Percentiles rank a stretch among this genome's conserved stretches.
Evolutionary conservation across 2,329 filamentous ascomycete genomes (phyloP).

Genomic region (Falciphora oryzae): DNA sequence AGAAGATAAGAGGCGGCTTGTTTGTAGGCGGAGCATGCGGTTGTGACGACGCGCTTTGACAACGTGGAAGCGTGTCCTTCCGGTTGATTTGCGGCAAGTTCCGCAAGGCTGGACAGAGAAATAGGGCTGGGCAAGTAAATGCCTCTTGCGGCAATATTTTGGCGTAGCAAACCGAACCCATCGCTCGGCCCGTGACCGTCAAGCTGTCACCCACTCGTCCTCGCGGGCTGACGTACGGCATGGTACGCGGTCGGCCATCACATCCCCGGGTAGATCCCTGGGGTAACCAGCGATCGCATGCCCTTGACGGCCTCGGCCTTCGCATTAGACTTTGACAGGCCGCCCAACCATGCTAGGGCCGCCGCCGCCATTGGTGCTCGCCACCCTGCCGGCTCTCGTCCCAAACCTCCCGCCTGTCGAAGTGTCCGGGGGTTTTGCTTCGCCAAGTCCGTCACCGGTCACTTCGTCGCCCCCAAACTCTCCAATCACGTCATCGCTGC

Average conservation of each 20-base stretch:
- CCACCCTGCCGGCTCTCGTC: background rate
- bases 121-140: background rate
- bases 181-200: background rate
- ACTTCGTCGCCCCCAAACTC: background rate
- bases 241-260: background rate
- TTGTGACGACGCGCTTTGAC: background rate
- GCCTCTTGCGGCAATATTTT: background rate
- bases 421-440: background rate
- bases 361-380: background rate
- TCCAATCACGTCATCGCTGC: background rate
- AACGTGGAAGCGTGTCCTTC: background rate
- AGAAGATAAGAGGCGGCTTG: background rate
- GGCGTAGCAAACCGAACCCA: background rate
- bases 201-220: background rate
- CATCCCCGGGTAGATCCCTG: background rate
- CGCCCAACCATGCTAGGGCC: background rate
- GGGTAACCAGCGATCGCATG: background rate
- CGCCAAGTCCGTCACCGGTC: background rate
- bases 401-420: background rate
- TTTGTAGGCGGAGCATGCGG: background rate
- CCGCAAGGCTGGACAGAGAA: background rate
- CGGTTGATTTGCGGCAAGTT: background rate
- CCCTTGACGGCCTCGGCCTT: background rate
- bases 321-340: background rate
- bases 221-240: background rate